Conservation (phyloP, 2,329 filamentous ascomycete species). For the Alternaria ethzedia region DNA sequence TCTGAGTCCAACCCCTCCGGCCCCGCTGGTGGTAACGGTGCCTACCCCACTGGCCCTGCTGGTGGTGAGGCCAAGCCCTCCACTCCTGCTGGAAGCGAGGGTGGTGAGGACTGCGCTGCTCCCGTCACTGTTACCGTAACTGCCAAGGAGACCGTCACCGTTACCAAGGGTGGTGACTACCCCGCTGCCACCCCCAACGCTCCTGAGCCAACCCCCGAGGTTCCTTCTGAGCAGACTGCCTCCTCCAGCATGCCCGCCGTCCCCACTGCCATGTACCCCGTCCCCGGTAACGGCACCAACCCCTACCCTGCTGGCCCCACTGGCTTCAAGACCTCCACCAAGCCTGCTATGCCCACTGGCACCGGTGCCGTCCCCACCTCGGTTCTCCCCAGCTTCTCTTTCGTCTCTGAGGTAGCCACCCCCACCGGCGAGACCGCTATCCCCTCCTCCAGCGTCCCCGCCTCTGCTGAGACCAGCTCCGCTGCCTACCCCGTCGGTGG, state of each 20-base stretch:
- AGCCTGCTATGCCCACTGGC: slow-evolving; percentile 27
- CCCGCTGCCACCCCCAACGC: slow-evolving; percentile 11
- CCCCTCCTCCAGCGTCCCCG: slow-evolving; percentile 17
- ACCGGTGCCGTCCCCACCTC: slow-evolving; percentile 24
- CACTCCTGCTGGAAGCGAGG: slow-evolving; percentile 9
- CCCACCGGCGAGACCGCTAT: slow-evolving; percentile 12
- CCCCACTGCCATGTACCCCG: slow-evolving; percentile 33
- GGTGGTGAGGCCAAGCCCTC: slow-evolving; percentile 3
- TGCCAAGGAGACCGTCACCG: slow-evolving; percentile 47
- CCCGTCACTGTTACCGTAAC: slow-evolving; percentile 48
- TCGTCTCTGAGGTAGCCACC: slow-evolving; percentile 32
- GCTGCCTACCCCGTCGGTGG: slow-evolving; percentile 23
- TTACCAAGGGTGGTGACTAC: slow-evolving; percentile 33
- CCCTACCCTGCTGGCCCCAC: slow-evolving; percentile 34
- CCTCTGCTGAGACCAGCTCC: slow-evolving; percentile 18
- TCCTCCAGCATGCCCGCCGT: slow-evolving; percentile 16
- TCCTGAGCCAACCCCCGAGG: slow-evolving; percentile 11
- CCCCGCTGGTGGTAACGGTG: background rate
- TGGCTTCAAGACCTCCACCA: slow-evolving; percentile 43
- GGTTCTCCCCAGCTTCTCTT: slow-evolving; percentile 30
- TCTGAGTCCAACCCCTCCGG: background rate
- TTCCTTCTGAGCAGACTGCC: slow-evolving; percentile 14
- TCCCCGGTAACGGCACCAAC: slow-evolving; percentile 36
- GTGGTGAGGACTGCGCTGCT: slow-evolving; percentile 37
- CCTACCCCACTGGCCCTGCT: slow-evolving; percentile 12